These are phyloP conservation scores for Phaffomyces thermotolerans DNA, from an alignment of 805 yeast genomes.

Conservation along the genomic window DNA sequence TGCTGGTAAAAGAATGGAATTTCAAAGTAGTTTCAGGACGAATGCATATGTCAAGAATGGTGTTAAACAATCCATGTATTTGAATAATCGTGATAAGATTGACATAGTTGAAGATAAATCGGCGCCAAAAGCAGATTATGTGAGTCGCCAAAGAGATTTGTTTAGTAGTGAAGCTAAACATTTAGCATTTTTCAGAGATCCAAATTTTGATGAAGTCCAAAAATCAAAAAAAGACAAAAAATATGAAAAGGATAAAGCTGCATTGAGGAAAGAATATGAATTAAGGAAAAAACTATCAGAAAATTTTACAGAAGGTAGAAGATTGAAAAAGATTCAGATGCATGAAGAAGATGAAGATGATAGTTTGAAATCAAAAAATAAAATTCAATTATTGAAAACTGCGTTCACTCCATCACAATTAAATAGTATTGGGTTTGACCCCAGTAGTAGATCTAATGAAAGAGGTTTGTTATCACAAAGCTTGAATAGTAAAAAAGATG, in stretches of 20 bases:
- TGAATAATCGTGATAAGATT: slow-evolving; percentile 25
- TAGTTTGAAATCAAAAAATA: slow-evolving; percentile 17
- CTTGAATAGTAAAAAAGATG: slow-evolving; percentile 13
- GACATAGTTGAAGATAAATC: slow-evolving; percentile 20
- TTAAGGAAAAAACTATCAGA: slow-evolving; percentile 4
- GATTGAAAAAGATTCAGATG: slow-evolving; percentile 22
- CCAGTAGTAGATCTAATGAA: slow-evolving; percentile 27
- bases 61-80: slow-evolving; percentile 34
- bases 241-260: slow-evolving; percentile 20
- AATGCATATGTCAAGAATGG: slow-evolving; percentile 47
- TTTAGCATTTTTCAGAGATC: slow-evolving; percentile 42
- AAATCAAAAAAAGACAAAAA: slow-evolving; percentile 31
- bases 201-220: slow-evolving; percentile 21
- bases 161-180: slow-evolving; percentile 38
- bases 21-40: slow-evolving; percentile 52
- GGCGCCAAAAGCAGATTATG: slow-evolving; percentile 20
- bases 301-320: slow-evolving; percentile 17
- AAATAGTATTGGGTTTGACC: slow-evolving; percentile 45
- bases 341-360: slow-evolving; percentile 16
- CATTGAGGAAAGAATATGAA: slow-evolving; percentile 2
- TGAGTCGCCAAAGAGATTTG: slow-evolving; percentile 19
- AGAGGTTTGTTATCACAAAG: slow-evolving; percentile 11
- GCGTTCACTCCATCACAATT: slow-evolving; percentile 36
- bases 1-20: slow-evolving; percentile 65
- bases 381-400: slow-evolving; percentile 25